Evolutionary conservation across 1,139 yeast species (phyloP), one percentile per base, ranked within the genome.

Genomic region (Magnusiomyces paraingens): DNA sequence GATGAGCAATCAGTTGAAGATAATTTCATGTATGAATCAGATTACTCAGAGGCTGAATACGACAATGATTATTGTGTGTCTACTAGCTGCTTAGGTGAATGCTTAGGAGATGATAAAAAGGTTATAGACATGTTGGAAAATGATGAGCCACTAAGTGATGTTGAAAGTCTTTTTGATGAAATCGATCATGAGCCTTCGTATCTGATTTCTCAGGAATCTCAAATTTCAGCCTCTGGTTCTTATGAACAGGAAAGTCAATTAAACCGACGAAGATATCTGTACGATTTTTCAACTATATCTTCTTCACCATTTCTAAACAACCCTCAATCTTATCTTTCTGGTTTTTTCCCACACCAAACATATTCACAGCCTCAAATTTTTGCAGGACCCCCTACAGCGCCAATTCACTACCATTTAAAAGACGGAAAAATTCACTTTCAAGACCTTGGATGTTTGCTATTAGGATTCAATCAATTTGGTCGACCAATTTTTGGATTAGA

Each of bases 401-500:
- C 48, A 29, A 45, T 45, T 15, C 48, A 45, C 17, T 45, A 45
- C n/a, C 48, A 45, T 18, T 18, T 45, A 4, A 14, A 21, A 14
- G 22, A 45, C 14, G 39, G 39, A 5, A 45, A 45, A 29, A 32
- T 45, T 2, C 39, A 45, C 21, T 45, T 45, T 29, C 48, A 45
- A 45, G 48, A 45, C 15, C 20, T 45, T 22, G 48, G 48, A 45
- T 45, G 48, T 22, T 18, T 45, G 21, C 32, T 45, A 22, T n/a
- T 45, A 12, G 48, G 48, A 10, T 45, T 45, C 38, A 45, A 45
- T 14, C 48, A 45, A 21, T 45, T 29, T 32, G 48, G 48, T 2
- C 17, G 48, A 15, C 48, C 48, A n/a, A 32, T 45, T 15, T 36
- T 22, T 26, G 48, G 48, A 10, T 8, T 45, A 2, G 39, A 45